Conservation (phyloP, 2,329 filamentous ascomycete species). For the Capronia americana region DNA sequence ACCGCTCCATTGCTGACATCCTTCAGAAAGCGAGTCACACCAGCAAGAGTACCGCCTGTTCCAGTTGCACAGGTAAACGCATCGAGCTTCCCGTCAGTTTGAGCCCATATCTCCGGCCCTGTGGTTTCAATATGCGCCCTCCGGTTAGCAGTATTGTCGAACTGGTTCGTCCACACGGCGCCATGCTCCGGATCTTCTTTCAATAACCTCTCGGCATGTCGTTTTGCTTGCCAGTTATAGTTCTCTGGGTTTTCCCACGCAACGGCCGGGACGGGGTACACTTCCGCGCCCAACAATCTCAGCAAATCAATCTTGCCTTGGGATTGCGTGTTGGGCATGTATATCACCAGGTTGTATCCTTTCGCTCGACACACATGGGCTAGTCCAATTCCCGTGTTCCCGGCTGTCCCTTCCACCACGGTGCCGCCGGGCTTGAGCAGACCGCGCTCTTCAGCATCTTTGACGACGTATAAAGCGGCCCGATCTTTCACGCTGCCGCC, state of each 20-base stretch:
- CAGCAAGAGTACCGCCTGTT: constrained; percentile 89
- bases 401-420: constrained; percentile 94
- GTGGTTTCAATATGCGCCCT: constrained; percentile 96
- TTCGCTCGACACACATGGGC: constrained; percentile 92
- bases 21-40: constrained; percentile 87
- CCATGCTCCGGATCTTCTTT: constrained; percentile 61
- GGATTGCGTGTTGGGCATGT: constrained; percentile 99
- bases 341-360: constrained; percentile 95
- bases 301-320: constrained; percentile 97
- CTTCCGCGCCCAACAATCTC: constrained; percentile 87
- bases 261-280: constrained; percentile 93
- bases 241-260: constrained; percentile 94
- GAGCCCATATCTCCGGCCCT: constrained; percentile 94
- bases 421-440: constrained; percentile 85
- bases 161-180: constrained; percentile 98
- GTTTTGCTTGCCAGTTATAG: constrained; percentile 94
- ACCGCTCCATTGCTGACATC: constrained; percentile 77
- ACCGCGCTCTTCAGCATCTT: constrained; percentile 88
- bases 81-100: constrained; percentile 84
- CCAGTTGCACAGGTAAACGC: constrained; percentile 96
- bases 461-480: constrained; percentile 90
- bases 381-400: constrained; percentile 96
- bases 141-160: constrained; percentile 94
- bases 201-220: constrained; percentile 77
- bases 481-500: constrained; percentile 96